Evolutionary conservation across 805 yeast species (phyloP), one percentile per base, ranked within the genome.

Genomic region (Candida nanaspora): DNA sequence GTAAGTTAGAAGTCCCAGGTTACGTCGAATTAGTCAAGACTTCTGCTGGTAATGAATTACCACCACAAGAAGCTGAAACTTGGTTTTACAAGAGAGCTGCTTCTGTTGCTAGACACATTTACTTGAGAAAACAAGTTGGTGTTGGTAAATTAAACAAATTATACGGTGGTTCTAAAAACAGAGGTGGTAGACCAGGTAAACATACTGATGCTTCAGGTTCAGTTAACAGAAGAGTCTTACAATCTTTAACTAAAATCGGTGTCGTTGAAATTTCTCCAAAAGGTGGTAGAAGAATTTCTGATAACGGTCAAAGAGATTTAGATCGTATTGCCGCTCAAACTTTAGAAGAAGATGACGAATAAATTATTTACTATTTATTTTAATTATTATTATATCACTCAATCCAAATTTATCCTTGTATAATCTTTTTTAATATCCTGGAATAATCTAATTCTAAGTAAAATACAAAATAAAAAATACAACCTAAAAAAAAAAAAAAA

Each of bases 21-120:
- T 93, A 89, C 85, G 98, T 93, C 71, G 98, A 93, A 80, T 74
- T 91, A 63, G 98, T 93, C 78, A 93, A 93, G 88, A 93, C 98
- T 72, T 85, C 96, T 56, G 83, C 95, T 58, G 95, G 96, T 77
- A 89, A 91, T 69, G 98, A 93, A 71, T 85, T 93, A 72, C 98
- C 98, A 71, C 98, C 98, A 71, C 98, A 91, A 78, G 98, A 93
- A 70, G 75, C 98, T 62, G 98, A 88, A 77, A 88, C 91, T 68
- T 93, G 98, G 98, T 91, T 87, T 86, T 91, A 91, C 96, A 86
- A 86, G 86, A 86, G 98, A 76, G 95, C 98, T 64, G 98, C 98
- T 66, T 91, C 98, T 48, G 88, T 89, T 72, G 98, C 98, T 68
- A 93, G 98, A 81, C 98, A 93, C 89, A 82, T 93, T 75, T 93